Base-by-base conservation (phyloP, 2,329 filamentous ascomycete genomes). In the Ophiobolus disseminans region DNA sequence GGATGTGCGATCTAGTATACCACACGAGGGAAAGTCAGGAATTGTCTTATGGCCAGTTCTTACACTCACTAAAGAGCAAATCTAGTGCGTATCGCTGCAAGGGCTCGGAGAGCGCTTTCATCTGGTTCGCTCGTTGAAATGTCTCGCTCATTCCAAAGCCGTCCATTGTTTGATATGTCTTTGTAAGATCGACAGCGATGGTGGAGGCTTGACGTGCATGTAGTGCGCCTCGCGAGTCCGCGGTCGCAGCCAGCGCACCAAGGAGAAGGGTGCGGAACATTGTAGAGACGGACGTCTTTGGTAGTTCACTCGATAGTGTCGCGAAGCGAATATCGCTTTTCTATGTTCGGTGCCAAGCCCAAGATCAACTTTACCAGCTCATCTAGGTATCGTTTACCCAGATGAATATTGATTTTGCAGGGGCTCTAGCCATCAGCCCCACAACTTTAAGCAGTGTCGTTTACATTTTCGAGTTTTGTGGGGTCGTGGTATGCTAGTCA, bases 131-230 rank as follows among this genome's bases (percentile, higher is more conserved):
- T 4, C 76, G 73, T 58, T 77, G 75, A 56, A 79, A 79, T 3
- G 76, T 77, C 39, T 75, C 72, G 14, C 69, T 73, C 59, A 75
- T 75, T n/a, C 76, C 77, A 55, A 78, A 78, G 13, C 77, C 77
- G 49, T 78, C 75, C 50, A 79, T 78, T 6, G 65, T 75, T 65
- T 79, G 77, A 60, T 73, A 78, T 31, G 72, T 78, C 58, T 73
- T 75, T 16, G 68, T 55, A 4, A 75, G 61, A 54, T 78, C 72
- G n/a, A 79, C 74, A 0, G 69, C 76, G 46, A 78, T 72, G 7
- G 55, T 61, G 3, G 58, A 57, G 3, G 59, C 41, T 53, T 67
- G 62, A 20, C 62, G 57, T 16, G 28, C 7, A 21, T 40, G n/a
- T 5, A 61, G 30, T 1, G 20, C 23, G n/a, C 26, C n/a, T 22